phyloP scores from a whole-genome alignment of 2,329 filamentous ascomycete species.

The Exophiala spinifera region DNA sequence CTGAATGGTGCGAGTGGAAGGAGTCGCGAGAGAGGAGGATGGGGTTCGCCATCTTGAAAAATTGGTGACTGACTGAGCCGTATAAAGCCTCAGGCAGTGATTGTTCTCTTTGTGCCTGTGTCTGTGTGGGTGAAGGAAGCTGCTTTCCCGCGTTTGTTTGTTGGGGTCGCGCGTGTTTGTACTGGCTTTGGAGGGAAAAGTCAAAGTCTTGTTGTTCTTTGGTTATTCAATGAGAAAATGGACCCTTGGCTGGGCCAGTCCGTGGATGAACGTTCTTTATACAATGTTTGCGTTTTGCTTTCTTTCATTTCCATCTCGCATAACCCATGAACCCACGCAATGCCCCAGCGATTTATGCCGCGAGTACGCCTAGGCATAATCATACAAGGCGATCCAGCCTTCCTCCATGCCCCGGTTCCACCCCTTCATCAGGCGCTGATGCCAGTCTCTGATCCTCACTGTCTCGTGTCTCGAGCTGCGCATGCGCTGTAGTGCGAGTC shows the following conservation, averaged over 20 bases:
- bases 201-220: too few species aligned
- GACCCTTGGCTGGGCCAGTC: too few species aligned
- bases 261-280: not conserved
- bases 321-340: not conserved
- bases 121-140: not conserved
- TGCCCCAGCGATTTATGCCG: not conserved
- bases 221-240: too few species aligned
- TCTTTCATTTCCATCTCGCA: not conserved
- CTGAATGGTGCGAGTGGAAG: constrained; percentile 14
- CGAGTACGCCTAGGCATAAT: not conserved
- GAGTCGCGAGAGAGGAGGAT: constrained; percentile 9
- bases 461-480: too few species aligned
- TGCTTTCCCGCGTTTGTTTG: not conserved
- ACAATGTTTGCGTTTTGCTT: not conserved
- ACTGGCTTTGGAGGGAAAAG: too few species aligned
- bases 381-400: not conserved
- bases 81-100: not conserved
- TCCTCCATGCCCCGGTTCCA: not conserved
- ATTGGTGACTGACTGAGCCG: not conserved
- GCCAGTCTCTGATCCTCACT: not conserved
- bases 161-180: not conserved
- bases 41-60: constrained; percentile 6
- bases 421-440: not conserved
- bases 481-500: too few species aligned
- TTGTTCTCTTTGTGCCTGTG: not conserved